Evolutionary conservation across 345 rosid species (phyloP).

Genomic region (Microthlaspi erraticum): DNA sequence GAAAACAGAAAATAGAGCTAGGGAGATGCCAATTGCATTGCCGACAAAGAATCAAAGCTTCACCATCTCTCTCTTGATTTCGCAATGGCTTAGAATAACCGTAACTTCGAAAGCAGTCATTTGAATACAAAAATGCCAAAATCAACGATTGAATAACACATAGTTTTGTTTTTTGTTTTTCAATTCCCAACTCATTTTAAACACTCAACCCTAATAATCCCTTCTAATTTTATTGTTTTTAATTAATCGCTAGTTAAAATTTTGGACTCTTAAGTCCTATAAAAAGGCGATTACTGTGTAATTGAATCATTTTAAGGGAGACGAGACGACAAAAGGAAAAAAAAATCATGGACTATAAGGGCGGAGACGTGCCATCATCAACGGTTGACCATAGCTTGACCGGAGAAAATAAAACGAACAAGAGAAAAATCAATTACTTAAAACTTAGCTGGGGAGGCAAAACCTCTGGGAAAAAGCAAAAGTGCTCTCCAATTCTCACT

Average conservation of each 20-base stretch:
- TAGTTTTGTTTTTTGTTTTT: too few relatives aligned
- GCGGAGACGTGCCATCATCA: slow-evolving; percentile 16
- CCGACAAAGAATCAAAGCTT: too few relatives aligned
- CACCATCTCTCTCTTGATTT: too few relatives aligned
- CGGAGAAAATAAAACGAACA: not conserved
- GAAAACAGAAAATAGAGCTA: too few relatives aligned
- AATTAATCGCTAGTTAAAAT: not conserved
- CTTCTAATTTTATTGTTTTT: not conserved
- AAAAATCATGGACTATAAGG: not conserved
- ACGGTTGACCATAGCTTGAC: slow-evolving; percentile 40
- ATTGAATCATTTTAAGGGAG: not conserved
- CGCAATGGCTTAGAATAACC: too few relatives aligned
- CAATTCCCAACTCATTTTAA: too few relatives aligned
- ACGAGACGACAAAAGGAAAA: not conserved
- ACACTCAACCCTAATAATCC: not conserved
- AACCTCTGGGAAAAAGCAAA: slow-evolving; percentile 17
- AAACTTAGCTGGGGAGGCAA: slow-evolving; percentile 24
- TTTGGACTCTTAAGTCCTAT: not conserved
- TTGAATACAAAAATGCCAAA: too few relatives aligned
- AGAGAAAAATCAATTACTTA: slow-evolving; percentile 7
- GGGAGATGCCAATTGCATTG: too few relatives aligned
- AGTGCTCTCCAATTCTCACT: slow-evolving; percentile 28
- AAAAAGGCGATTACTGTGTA: not conserved
- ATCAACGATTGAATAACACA: too few relatives aligned
- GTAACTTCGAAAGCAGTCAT: too few relatives aligned